Conservation (phyloP, 2,329 filamentous ascomycete genomes). For the Xylogone sp. region DNA sequence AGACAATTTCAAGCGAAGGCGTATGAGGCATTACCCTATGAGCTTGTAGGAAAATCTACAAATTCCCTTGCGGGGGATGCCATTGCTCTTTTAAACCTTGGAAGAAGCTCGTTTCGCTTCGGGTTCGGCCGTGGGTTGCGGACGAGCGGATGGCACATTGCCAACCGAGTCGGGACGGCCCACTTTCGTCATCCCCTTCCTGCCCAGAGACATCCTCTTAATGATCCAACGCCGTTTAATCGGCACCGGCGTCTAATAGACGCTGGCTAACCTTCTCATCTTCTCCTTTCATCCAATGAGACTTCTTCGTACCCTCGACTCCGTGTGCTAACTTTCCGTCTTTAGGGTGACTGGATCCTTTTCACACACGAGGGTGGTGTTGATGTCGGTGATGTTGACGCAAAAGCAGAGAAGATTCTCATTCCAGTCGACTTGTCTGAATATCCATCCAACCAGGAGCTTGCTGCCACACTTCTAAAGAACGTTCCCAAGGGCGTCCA, state of each 20-base stretch:
- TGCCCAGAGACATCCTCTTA: not conserved
- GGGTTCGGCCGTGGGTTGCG: not conserved
- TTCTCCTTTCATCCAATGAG: not conserved
- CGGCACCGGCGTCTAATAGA: not conserved
- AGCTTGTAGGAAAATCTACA: not conserved
- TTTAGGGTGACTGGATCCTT: slow-evolving; percentile 96
- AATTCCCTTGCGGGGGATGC: not conserved
- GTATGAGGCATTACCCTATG: not conserved
- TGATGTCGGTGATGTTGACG: slow-evolving; percentile 98
- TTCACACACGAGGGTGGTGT: slow-evolving; percentile 99
- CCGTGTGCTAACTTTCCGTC: slow-evolving; percentile 1
- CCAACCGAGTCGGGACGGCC: not conserved
- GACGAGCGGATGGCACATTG: slow-evolving; percentile 1
- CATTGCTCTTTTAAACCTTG: not conserved
- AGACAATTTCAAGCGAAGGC: not conserved
- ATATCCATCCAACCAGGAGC: slow-evolving; percentile 94
- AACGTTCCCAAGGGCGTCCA: slow-evolving; percentile 94
- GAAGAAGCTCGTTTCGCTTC: not conserved
- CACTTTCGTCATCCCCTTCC: not conserved
- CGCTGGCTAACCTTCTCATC: not conserved
- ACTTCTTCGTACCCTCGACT: not conserved
- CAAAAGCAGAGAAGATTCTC: slow-evolving; percentile 97
- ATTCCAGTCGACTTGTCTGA: slow-evolving; percentile 92
- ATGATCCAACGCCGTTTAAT: not conserved
- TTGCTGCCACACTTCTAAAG: slow-evolving; percentile 78